These are phyloP conservation scores for Didymella lethalis DNA, from an alignment of 2,329 filamentous ascomycete species.

Conservation along the genomic window DNA sequence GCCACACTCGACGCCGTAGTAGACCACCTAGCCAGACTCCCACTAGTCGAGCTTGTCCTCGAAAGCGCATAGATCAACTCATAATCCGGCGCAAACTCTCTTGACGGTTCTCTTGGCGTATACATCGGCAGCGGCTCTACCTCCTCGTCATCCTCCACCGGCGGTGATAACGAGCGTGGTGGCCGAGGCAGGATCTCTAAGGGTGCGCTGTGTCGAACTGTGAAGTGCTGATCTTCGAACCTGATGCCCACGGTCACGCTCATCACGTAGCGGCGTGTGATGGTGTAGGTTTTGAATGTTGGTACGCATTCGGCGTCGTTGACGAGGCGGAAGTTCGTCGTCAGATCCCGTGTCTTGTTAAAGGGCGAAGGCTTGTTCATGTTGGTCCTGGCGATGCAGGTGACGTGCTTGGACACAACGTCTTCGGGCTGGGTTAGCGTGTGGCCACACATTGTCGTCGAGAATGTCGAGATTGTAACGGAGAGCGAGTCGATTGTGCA, in stretches of 20 bases:
- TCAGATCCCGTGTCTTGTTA: constrained; percentile 30
- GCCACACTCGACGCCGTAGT: constrained; percentile 25
- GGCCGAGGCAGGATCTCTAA: constrained; percentile 44
- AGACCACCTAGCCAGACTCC: constrained; percentile 20
- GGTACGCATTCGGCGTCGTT: constrained; percentile 47
- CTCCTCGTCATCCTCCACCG: constrained; percentile 31
- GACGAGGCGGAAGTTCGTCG: constrained; percentile 44
- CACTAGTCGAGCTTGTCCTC: constrained; percentile 24
- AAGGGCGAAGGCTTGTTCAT: constrained; percentile 37
- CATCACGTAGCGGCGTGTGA: constrained; percentile 43
- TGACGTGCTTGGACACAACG: constrained; percentile 40
- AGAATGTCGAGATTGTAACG: constrained; percentile 45
- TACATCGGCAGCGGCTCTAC: constrained; percentile 45
- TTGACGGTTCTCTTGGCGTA: constrained; percentile 35
- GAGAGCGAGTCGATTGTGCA: constrained; percentile 41
- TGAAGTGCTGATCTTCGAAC: constrained; percentile 38
- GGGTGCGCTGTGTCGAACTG: constrained; percentile 35
- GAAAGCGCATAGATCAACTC: constrained; percentile 39
- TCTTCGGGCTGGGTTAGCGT: constrained; percentile 39
- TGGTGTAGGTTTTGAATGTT: constrained; percentile 47
- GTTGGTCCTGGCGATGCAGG: constrained; percentile 39
- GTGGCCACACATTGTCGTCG: constrained; percentile 42
- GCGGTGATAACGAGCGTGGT: constrained; percentile 20
- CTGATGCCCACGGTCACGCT: constrained; percentile 39
- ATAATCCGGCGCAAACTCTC: constrained; percentile 45